Percentiles rank a stretch among this genome's conserved stretches.
Conservation (phyloP, 2,329 filamentous ascomycete genomes). For the Aspergillus oerlinghausenensis region DNA sequence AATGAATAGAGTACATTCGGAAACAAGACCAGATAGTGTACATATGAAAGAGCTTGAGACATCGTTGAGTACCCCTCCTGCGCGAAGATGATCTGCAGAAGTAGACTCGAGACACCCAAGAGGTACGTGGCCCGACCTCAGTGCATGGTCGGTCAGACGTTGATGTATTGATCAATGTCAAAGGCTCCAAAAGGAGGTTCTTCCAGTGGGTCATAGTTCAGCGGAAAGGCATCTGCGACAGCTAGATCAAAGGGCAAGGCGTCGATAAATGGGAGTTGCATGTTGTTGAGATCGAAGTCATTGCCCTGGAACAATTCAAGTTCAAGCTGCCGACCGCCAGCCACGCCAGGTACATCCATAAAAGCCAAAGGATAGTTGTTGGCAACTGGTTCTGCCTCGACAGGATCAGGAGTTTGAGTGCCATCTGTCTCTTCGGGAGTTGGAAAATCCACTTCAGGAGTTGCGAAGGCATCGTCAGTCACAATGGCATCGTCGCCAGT, state of each 20-base stretch:
- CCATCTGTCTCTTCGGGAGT: not conserved
- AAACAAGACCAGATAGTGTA: not conserved
- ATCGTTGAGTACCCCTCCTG: not conserved
- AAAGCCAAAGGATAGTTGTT: not conserved
- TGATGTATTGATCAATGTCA: not conserved
- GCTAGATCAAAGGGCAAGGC: not conserved
- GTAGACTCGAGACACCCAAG: not conserved
- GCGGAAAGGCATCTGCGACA: not conserved
- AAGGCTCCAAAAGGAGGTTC: not conserved
- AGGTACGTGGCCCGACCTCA: not conserved
- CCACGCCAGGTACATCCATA: not conserved
- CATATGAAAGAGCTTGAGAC: not conserved
- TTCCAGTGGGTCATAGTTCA: not conserved
- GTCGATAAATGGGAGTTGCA: not conserved
- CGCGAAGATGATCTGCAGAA: not conserved
- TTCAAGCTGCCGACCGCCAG: not conserved
- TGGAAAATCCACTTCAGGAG: not conserved
- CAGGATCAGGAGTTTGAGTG: not conserved
- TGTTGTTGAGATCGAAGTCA: not conserved
- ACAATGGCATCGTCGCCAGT: constrained; percentile 10
- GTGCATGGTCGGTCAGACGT: not conserved
- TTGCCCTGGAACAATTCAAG: not conserved
- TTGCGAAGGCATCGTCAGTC: not conserved
- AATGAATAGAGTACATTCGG: not conserved
- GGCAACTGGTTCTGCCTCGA: constrained; percentile 1